phyloP scores from a whole-genome alignment of 441 rosid genomes.

The Populus tomentosa region DNA sequence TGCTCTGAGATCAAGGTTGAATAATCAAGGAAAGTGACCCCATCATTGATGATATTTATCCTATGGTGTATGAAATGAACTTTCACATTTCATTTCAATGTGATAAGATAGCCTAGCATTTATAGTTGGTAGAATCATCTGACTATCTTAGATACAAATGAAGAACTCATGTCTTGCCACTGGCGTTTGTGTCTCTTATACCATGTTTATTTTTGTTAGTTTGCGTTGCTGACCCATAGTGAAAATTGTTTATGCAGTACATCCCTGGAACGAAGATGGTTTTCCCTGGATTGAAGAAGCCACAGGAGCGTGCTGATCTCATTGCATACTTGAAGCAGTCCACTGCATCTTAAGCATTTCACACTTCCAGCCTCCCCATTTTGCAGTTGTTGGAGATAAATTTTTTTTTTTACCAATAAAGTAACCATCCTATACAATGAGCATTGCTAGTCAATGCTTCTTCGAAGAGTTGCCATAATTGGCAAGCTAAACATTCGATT shows the following conservation, averaged over 20 bases:
- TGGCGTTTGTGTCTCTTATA: too few relatives aligned
- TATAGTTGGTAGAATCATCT: neutral
- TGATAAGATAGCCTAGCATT: neutral
- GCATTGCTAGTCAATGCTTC: conserved; percentile 8
- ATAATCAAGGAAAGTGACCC: neutral
- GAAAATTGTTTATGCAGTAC: conserved; percentile 28
- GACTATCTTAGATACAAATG: too few relatives aligned
- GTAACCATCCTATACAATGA: conserved; percentile 15
- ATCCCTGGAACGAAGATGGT: conserved; percentile 72
- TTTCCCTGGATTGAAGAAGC: conserved; percentile 25
- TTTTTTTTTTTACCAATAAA: conserved; percentile 35
- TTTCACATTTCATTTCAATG: neutral
- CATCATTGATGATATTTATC: too few relatives aligned
- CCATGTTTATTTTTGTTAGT: too few relatives aligned
- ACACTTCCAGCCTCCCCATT: conserved; percentile 8
- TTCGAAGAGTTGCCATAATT: conserved; percentile 12
- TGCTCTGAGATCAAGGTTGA: neutral
- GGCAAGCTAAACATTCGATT: conserved; percentile 17
- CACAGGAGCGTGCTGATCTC: conserved; percentile 55
- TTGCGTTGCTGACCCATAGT: too few relatives aligned
- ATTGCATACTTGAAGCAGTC: conserved; percentile 52
- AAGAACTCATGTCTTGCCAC: too few relatives aligned
- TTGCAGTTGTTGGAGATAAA: conserved; percentile 18
- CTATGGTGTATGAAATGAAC: neutral
- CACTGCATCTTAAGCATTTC: conserved; percentile 27